Base-by-base conservation (phyloP, 2,329 filamentous ascomycete species). In the Calonectria pseudoreteaudii region DNA sequence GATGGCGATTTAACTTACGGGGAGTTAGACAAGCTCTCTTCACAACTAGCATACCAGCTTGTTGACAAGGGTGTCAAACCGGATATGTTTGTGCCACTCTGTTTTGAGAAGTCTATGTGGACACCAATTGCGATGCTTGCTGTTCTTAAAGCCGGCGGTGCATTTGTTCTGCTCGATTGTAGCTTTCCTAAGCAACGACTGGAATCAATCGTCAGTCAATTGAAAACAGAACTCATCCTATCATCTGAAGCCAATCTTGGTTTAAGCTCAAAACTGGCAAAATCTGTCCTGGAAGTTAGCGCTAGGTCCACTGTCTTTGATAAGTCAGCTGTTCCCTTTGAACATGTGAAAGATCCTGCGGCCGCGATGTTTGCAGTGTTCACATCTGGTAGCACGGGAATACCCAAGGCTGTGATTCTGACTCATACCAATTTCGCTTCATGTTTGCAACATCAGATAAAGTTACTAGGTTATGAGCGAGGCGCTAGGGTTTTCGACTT, bases 21-120 rank as follows among this genome's bases (percentile, higher is more conserved):
- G 41, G 81, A 88, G 38, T 78, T 87, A 3, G 84, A 87, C 49
- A 70, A 74, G 0, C 78, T 83, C 16, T 86, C 87, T 0, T 83
- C 82, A 44, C 72, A 79, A 2, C 80, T 88, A 11, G 86, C 86
- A 10, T 74, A 77, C 18, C 78, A 83, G 62, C 81, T 88, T 1
- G 66, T 81, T 18, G 75, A 77, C 5, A 72, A 78, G 34, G 82
- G 81, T 18, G 75, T 85, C 30, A 52, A 70, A 4, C 75, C 75
- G 1, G 82, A 81, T 34, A 66, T 53, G 1, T 7, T 70, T 0
- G 71, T 79, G 3, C 74, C 72, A 1, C 50, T 78, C 4, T 74
- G 70, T 31, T 78, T 78, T 52, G 77, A 80, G 28, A 80, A 81
- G 65, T 80, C 79, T 2, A 69, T 52, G 44, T 78, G 77, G 78